Evolutionary conservation across 495 filamentous ascomycete species (phyloP).

Genomic region (Cercophora newfieldiana): DNA sequence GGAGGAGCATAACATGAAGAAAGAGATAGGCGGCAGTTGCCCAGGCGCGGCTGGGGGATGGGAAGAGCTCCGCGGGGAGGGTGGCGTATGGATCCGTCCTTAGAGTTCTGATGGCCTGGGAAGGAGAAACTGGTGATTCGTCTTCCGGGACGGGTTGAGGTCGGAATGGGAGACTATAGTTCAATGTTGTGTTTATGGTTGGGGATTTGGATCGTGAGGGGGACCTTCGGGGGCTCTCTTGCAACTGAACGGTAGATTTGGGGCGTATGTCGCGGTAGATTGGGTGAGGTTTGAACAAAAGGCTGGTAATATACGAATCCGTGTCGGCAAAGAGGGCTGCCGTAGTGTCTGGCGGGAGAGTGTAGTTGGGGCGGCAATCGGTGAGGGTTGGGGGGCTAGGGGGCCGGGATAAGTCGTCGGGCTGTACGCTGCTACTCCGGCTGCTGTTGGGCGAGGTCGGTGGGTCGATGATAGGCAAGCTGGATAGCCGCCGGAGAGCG

Average conservation of each 20-base stretch:
- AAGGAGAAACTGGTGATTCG: background rate
- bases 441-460: background rate
- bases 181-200: background rate
- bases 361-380: background rate
- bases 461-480: background rate
- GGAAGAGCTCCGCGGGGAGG: conserved; percentile 13
- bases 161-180: background rate
- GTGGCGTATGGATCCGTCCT: conserved; percentile 3
- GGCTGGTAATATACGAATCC: conserved; percentile 23
- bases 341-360: conserved; percentile 1
- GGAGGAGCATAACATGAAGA: conserved; percentile 22
- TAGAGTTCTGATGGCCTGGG: background rate
- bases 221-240: background rate
- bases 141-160: background rate
- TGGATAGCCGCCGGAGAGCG: conserved; percentile 21
- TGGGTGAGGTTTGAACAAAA: conserved; percentile 24
- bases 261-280: background rate
- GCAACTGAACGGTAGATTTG: background rate
- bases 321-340: conserved; percentile 20
- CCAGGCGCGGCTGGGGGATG: conserved; percentile 27
- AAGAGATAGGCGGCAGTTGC: conserved; percentile 29
- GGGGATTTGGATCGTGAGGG: background rate
- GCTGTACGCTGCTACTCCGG: background rate
- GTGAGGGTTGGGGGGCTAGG: background rate
- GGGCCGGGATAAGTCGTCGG: background rate